Evolutionary conservation across 768 basidiomycete genomes (phyloP).

Genomic region (Macrolepiota albuminosa): DNA sequence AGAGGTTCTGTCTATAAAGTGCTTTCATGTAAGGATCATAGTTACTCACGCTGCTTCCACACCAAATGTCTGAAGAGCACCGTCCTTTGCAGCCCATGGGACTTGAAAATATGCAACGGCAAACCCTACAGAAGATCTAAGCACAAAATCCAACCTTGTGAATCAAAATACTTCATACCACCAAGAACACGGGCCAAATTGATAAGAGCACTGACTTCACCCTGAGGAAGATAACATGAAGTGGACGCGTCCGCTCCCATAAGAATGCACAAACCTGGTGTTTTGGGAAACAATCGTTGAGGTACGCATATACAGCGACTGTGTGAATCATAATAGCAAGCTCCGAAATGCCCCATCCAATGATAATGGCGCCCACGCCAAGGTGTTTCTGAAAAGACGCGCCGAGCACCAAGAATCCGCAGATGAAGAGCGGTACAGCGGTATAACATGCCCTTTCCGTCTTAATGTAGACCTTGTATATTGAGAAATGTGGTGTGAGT

Average conservation of each 20-base stretch:
- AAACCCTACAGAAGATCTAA: slow-evolving; percentile 33
- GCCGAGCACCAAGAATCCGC: slow-evolving; percentile 57
- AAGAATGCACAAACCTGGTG: slow-evolving; percentile 13
- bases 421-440: slow-evolving; percentile 55
- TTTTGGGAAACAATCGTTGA: slow-evolving; percentile 23
- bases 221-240: slow-evolving; percentile 22
- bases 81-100: slow-evolving; percentile 56
- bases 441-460: slow-evolving; percentile 52
- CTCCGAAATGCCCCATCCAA: slow-evolving; percentile 66
- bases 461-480: background rate
- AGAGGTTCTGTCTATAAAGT: background rate
- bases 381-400: slow-evolving; percentile 50
- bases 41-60: slow-evolving; percentile 53
- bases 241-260: too few relatives aligned
- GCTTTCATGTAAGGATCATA: background rate
- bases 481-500: background rate
- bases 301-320: slow-evolving; percentile 51
- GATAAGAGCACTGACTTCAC: slow-evolving; percentile 59
- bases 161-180: slow-evolving; percentile 23
- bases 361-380: slow-evolving; percentile 46
- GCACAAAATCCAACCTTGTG: background rate
- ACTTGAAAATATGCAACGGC: slow-evolving; percentile 65
- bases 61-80: slow-evolving; percentile 59
- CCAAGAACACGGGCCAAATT: slow-evolving; percentile 54
- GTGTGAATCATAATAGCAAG: slow-evolving; percentile 56